These are phyloP conservation scores for Dryadomyces quercus-mongolicae DNA, from an alignment of 2,329 filamentous ascomycete species.

Conservation along the genomic window DNA sequence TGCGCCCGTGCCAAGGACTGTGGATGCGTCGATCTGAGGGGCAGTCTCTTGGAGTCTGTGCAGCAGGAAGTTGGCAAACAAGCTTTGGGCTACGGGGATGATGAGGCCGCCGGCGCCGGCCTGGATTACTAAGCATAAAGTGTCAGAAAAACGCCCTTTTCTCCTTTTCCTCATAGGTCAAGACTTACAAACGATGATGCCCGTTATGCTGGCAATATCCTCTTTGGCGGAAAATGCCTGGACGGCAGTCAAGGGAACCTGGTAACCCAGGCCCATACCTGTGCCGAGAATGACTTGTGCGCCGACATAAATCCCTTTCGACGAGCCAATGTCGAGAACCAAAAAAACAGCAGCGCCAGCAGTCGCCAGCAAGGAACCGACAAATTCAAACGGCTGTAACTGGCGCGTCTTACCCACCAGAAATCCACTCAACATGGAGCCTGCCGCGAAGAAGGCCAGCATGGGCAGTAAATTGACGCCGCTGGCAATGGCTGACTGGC, in stretches of 20 bases:
- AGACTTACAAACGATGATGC: slow-evolving; percentile 22
- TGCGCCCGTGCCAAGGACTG: not conserved
- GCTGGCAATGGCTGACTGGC: slow-evolving; percentile 25
- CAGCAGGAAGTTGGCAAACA: slow-evolving; percentile 53
- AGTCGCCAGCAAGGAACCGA: slow-evolving; percentile 22
- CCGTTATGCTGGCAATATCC: slow-evolving; percentile 31
- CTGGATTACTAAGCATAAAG: slow-evolving; percentile 24
- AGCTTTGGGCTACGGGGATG: slow-evolving; percentile 42
- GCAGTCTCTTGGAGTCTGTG: not conserved
- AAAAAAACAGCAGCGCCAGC: slow-evolving; percentile 39
- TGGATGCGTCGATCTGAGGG: not conserved
- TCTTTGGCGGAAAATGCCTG: slow-evolving; percentile 28
- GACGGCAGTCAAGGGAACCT: slow-evolving; percentile 25
- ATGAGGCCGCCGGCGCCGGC: slow-evolving; percentile 43
- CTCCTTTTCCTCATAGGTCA: too few relatives aligned
- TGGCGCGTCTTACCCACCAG: slow-evolving; percentile 7
- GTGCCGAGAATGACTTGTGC: slow-evolving; percentile 35
- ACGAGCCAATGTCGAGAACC: slow-evolving; percentile 32
- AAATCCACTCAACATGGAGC: slow-evolving; percentile 10
- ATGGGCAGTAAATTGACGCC: slow-evolving; percentile 25
- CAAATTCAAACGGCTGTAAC: slow-evolving; percentile 1
- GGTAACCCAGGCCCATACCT: slow-evolving; percentile 25
- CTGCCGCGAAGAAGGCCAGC: slow-evolving; percentile 14
- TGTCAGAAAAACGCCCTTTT: not conserved
- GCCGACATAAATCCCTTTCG: slow-evolving; percentile 37